Evolutionary conservation across 2,329 filamentous ascomycete genomes (phyloP), one percentile per base, ranked within the genome.

Genomic region (Alternaria solani): DNA sequence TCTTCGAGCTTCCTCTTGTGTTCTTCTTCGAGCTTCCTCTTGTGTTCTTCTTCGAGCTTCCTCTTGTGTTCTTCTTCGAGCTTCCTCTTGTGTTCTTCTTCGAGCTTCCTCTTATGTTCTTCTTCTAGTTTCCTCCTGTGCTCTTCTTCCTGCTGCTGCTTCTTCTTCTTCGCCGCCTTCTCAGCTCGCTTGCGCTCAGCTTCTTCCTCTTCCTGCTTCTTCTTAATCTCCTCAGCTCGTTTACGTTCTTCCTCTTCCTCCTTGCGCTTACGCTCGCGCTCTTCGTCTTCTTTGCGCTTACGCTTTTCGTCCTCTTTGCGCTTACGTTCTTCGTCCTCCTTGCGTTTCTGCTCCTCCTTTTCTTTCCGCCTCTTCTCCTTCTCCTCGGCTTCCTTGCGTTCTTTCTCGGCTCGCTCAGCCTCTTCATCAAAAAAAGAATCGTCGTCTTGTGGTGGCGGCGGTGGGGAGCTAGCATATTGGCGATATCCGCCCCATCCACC

Each of bases 341-440:
- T n/a, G 11, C 57, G 57, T 32, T 44, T 36, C 44, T 55, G 55
- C 8, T 46, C 39, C 28, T 47, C 49, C 23, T 59, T 53, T 5
- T 53, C 57, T 26, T 59, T 54, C 25, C 57, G 57, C 30, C 42
- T 43, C 57, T 55, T 59, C 18, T 54, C 47, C 23, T 55, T 47
- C 4, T 55, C 57, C 23, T 54, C 69, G 2, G 58, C 54, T 32
- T 74, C 32, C 20, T 41, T 47, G 34, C 26, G 44, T 30, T 47
- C 42, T 70, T 58, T 32, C 76, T 78, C 65, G 79, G 59, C 68
- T 89, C 88, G 67, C 91, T 89, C 70, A 91, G 88, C 51, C 88
- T 82, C 67, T 77, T 67, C 67, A 76, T 67, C 72, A 70, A 74
- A 78, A 7, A 70, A 66, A 18, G 65, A 67, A 20, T 72, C 70